Percentiles rank a stretch among this genome's conserved stretches.
These are phyloP conservation scores for Noccaea caerulescens DNA, from an alignment of 345 rosid genomes.

Conservation along the genomic window DNA sequence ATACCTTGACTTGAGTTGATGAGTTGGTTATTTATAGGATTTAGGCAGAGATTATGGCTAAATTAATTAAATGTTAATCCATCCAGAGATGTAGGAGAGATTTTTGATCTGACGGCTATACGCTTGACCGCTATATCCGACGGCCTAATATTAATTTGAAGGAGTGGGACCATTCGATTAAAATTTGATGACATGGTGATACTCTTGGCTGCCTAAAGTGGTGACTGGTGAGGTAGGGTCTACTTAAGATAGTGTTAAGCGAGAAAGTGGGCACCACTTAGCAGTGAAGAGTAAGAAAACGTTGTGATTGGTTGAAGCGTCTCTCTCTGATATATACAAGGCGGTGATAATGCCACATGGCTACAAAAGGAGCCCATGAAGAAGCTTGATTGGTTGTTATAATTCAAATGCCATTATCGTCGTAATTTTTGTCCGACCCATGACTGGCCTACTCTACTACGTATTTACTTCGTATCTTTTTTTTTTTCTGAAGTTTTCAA, in stretches of 20 bases:
- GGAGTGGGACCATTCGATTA: neutral
- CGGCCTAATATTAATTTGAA: neutral
- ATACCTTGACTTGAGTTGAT: constrained; percentile 10
- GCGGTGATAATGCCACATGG: constrained; percentile 22
- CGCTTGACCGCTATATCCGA: neutral
- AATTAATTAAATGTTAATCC: constrained; percentile 6
- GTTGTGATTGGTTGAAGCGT: constrained; percentile 10
- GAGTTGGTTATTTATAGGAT: constrained; percentile 28
- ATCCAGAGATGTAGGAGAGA: neutral
- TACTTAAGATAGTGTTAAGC: neutral
- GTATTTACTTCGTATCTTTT: neutral
- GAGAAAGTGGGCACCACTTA: too few relatives aligned
- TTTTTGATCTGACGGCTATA: constrained; percentile 1
- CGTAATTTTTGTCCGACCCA: constrained; percentile 13
- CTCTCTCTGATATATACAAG: neutral
- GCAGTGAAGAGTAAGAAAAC: neutral
- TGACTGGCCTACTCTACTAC: constrained; percentile 28
- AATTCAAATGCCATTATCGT: neutral
- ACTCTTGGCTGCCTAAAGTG: neutral
- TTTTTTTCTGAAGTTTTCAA: too few relatives aligned
- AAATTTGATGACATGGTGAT: constrained; percentile 16
- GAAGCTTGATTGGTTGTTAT: constrained; percentile 13
- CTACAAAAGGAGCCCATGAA: neutral
- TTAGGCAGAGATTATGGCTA: neutral
- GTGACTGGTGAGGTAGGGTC: neutral